Conservation (phyloP, 192 early-diverging fungal species). For the Coemansia furcata region DNA sequence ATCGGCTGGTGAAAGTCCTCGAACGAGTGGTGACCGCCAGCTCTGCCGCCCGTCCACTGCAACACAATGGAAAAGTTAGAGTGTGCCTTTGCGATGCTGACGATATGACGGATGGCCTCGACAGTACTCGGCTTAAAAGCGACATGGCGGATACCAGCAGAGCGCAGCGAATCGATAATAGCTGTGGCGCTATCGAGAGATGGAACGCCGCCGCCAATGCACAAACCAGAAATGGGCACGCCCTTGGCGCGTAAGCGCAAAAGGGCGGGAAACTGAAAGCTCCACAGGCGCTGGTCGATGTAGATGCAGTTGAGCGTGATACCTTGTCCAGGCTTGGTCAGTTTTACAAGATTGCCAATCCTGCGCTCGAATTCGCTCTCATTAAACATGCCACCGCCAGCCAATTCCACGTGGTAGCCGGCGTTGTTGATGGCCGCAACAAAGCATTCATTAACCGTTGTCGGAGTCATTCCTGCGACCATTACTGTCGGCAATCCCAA, state of each 20-base stretch:
- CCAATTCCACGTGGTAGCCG: constrained; percentile 89
- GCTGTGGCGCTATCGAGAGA: constrained; percentile 82
- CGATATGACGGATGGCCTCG: constrained; percentile 74
- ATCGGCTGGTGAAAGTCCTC: constrained; percentile 95
- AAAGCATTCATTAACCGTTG: constrained; percentile 74
- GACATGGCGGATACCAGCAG: constrained; percentile 72
- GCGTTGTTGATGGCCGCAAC: constrained; percentile 85
- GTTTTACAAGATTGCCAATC: constrained; percentile 71
- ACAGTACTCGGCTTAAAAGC: constrained; percentile 86
- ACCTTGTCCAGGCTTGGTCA: constrained; percentile 74
- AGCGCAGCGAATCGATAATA: constrained; percentile 71
- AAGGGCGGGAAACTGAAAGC: constrained; percentile 74
- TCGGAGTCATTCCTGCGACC: constrained; percentile 96
- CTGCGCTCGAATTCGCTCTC: constrained; percentile 65
- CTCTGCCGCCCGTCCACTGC: constrained; percentile 97
- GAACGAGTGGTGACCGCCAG: constrained; percentile 95
- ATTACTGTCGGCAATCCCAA: constrained; percentile 86
- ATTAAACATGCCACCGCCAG: constrained; percentile 87
- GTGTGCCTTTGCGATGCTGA: constrained; percentile 79
- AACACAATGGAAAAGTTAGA: constrained; percentile 85
- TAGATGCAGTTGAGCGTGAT: constrained; percentile 92
- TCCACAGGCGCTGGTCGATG: constrained; percentile 86
- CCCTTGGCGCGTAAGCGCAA: constrained; percentile 80
- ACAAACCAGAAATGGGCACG: constrained; percentile 86
- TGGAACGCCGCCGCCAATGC: constrained; percentile 91